Percentiles rank a stretch among this genome's conserved stretches.
phyloP scores from a whole-genome alignment of 2,329 filamentous ascomycete genomes.

The Fusarium lyarnte region DNA sequence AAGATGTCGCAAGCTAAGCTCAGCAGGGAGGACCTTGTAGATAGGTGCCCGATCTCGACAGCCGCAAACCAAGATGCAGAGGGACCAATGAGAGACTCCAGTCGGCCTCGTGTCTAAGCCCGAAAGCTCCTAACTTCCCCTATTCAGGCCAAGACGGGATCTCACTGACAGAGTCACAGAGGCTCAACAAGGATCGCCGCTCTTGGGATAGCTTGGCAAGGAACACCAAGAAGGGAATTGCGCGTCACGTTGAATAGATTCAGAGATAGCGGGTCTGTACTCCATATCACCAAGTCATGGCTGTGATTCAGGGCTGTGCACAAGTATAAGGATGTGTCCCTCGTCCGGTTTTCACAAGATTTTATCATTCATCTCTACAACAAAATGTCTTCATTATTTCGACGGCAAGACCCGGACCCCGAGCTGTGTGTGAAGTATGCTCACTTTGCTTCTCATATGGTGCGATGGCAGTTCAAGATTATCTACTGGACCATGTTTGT shows the following conservation, averaged over 20 bases:
- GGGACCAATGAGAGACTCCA: constrained; percentile 17
- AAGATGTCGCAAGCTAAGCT: constrained; percentile 8
- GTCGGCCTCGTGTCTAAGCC: constrained; percentile 30
- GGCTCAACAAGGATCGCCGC: constrained; percentile 35
- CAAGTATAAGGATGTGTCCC: constrained; percentile 29
- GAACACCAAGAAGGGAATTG: constrained; percentile 36
- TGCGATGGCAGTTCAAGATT: constrained; percentile 54
- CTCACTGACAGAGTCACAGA: neutral
- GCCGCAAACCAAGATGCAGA: constrained; percentile 31
- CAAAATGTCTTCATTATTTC: constrained; percentile 36
- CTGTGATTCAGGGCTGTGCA: constrained; percentile 14
- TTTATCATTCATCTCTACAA: neutral
- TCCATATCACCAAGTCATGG: constrained; percentile 9
- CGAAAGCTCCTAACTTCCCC: constrained; percentile 16
- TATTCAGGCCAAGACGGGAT: constrained; percentile 11
- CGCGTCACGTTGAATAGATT: constrained; percentile 34
- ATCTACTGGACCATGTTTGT: constrained; percentile 60
- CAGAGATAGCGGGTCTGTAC: constrained; percentile 31
- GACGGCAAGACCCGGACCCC: constrained; percentile 24
- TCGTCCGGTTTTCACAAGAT: neutral
- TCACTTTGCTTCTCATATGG: constrained; percentile 55
- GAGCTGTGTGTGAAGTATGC: constrained; percentile 54
- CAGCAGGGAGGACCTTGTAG: constrained; percentile 19
- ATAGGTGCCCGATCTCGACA: constrained; percentile 43
- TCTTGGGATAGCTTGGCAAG: constrained; percentile 35